These are phyloP conservation scores for Luffa acutangula DNA, from an alignment of 306 rosid species.

Conservation along the genomic window DNA sequence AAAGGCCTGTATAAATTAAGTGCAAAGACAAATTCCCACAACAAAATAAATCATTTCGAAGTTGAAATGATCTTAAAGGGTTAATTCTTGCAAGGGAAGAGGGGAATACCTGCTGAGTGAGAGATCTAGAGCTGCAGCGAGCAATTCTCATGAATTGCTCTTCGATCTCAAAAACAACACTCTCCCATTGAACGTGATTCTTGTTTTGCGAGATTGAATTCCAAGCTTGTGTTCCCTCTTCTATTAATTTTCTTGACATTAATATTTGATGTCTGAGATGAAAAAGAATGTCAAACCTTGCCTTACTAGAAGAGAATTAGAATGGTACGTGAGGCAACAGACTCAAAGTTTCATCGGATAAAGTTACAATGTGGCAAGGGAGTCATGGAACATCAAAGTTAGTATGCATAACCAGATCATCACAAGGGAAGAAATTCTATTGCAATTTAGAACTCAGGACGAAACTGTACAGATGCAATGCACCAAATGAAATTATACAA, in stretches of 20 bases:
- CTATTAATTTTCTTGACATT: constrained; percentile 55
- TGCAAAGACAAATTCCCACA: neutral
- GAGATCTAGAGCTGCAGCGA: constrained; percentile 63
- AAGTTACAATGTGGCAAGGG: neutral
- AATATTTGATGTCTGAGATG: constrained; percentile 63
- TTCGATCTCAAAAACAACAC: constrained; percentile 53
- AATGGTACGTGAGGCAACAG: neutral
- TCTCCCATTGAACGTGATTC: constrained; percentile 59
- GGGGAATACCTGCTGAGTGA: constrained; percentile 53
- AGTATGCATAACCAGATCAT: neutral
- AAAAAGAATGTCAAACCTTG: neutral
- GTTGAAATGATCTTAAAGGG: neutral
- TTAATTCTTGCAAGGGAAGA: constrained; percentile 2
- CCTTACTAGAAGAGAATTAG: constrained; percentile 1
- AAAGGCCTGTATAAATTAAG: neutral
- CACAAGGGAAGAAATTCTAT: neutral
- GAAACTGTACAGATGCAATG: neutral
- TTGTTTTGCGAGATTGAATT: constrained; percentile 56
- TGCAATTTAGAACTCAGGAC: neutral
- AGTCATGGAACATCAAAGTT: neutral
- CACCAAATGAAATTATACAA: too few relatives aligned
- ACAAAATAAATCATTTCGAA: neutral
- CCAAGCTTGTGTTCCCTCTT: constrained; percentile 81
- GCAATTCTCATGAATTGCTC: constrained; percentile 69
- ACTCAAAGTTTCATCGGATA: neutral